A percentile compares a stretch with the other conserved stretches of the same genome.
These are phyloP conservation scores for Rosa hybrid DNA, from an alignment of 331 rosid genomes.

Conservation along the genomic window DNA sequence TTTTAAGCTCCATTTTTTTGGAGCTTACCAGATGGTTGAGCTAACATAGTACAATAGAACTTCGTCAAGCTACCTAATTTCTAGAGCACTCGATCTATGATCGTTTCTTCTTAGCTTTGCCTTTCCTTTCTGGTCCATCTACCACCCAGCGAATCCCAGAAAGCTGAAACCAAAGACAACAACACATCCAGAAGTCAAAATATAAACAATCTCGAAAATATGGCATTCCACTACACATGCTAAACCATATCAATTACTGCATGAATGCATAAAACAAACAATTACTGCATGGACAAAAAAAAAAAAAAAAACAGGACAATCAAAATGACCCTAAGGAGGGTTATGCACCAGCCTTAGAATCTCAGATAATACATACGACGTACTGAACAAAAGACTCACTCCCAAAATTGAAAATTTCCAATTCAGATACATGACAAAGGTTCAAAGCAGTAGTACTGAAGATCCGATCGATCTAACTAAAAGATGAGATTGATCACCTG, in stretches of 20 bases:
- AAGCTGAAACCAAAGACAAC: constrained; percentile 32
- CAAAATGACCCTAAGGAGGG: neutral
- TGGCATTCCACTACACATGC: neutral
- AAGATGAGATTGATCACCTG: constrained; percentile 27
- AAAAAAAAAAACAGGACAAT: neutral
- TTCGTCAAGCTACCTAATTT: neutral
- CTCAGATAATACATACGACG: neutral
- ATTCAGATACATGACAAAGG: neutral
- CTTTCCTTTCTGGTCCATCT: neutral
- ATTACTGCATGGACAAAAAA: neutral
- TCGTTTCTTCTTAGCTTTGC: neutral
- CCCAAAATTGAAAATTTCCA: neutral
- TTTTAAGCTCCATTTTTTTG: neutral
- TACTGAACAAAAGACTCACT: neutral
- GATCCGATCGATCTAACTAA: neutral
- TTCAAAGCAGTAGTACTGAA: neutral
- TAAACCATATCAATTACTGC: neutral
- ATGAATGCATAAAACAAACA: neutral
- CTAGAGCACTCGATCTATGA: neutral
- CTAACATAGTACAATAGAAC: neutral
- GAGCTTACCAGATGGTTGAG: constrained; percentile 7
- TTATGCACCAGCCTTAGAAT: neutral
- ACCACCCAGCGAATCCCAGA: constrained; percentile 46
- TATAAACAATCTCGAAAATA: neutral
- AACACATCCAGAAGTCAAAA: neutral